Evolutionary conservation across 257 asterid species (phyloP).

Genomic region (Orobanche coerulescens): DNA sequence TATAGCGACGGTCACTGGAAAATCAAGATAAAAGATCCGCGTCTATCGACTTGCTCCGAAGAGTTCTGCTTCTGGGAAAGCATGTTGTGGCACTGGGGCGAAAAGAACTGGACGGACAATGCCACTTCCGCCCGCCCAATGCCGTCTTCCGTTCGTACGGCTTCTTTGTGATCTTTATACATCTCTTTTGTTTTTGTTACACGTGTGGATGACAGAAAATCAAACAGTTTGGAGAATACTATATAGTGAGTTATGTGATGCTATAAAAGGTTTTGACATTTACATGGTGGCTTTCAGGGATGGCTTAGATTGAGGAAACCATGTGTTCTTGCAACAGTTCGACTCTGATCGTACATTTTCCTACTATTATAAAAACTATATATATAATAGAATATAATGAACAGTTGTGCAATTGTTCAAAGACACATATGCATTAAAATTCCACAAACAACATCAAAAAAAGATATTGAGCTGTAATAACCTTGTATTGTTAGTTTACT

Average conservation of each 20-base stretch:
- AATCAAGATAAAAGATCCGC: conserved; percentile 43
- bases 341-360: too few species aligned
- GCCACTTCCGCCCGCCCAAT: conserved; percentile 37
- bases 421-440: too few species aligned
- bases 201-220: conserved; percentile 1
- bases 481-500: too few species aligned
- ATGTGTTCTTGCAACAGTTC: too few species aligned
- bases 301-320: too few species aligned
- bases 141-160: conserved; percentile 31
- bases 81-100: conserved; percentile 95
- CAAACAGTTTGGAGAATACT: not conserved
- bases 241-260: not conserved
- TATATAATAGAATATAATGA: too few species aligned
- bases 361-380: too few species aligned
- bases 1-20: conserved; percentile 81
- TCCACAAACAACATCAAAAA: too few species aligned
- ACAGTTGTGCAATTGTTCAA: too few species aligned
- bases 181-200: not conserved
- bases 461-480: too few species aligned
- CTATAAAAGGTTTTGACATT: conserved; percentile 14
- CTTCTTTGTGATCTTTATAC: conserved; percentile 28
- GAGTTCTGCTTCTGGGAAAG: conserved; percentile 89
- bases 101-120: conserved; percentile 72
- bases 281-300: not conserved
- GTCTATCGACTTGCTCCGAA: conserved; percentile 61